phyloP scores from a whole-genome alignment of 2,329 filamentous ascomycete species.

The Talaromyces pinophilus region DNA sequence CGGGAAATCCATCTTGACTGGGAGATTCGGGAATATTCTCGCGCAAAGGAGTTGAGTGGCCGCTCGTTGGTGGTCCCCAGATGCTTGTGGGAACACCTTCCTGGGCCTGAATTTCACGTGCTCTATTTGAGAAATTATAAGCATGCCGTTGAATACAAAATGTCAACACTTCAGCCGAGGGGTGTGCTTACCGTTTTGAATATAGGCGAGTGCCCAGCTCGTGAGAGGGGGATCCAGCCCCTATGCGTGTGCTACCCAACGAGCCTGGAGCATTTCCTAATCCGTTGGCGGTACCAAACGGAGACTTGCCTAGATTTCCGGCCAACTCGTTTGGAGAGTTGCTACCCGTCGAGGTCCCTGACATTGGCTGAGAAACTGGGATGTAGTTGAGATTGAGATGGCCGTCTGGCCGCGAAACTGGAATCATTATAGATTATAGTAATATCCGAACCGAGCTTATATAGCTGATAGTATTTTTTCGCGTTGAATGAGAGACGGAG shows the following conservation, averaged over 20 bases:
- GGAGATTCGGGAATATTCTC: constrained; percentile 98
- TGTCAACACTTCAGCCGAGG: neutral
- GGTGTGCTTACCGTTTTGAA: constrained; percentile 77
- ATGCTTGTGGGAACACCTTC: constrained; percentile 78
- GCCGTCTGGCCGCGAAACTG: constrained; percentile 72
- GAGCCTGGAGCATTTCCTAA: constrained; percentile 56
- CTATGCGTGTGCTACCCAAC: constrained; percentile 66
- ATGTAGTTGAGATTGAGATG: constrained; percentile 84
- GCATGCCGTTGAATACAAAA: constrained; percentile 22
- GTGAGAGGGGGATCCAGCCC: constrained; percentile 94
- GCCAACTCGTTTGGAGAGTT: constrained; percentile 77
- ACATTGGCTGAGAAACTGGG: constrained; percentile 67
- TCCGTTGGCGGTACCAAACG: constrained; percentile 68
- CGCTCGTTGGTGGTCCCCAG: constrained; percentile 95
- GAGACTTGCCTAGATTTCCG: constrained; percentile 65
- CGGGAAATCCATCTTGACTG: constrained; percentile 86
- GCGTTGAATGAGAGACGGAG: neutral
- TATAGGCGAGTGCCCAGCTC: constrained; percentile 80
- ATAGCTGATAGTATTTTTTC: constrained; percentile 1
- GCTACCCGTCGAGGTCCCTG: constrained; percentile 75
- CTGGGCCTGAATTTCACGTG: constrained; percentile 94
- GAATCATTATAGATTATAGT: constrained; percentile 74
- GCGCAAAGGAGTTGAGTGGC: constrained; percentile 91
- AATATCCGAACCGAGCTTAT: neutral
- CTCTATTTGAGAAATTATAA: constrained; percentile 55